Percentiles rank a stretch among this genome's conserved stretches.
These are phyloP conservation scores for Ustilago curta DNA, from an alignment of 1,284 basidiomycete species.

Conservation along the genomic window DNA sequence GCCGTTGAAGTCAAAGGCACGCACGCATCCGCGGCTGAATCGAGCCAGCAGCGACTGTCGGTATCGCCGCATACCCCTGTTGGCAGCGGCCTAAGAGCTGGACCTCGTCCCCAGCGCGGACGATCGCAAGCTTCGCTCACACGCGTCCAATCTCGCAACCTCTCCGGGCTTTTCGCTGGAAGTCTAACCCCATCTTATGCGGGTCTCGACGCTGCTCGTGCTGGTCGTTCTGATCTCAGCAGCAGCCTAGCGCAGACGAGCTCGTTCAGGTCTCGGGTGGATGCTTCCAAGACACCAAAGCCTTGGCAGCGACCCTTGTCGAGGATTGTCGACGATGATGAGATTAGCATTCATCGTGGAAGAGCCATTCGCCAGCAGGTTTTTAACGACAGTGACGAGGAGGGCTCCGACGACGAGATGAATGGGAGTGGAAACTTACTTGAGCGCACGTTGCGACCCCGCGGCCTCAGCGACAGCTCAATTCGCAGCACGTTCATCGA, in stretches of 20 bases:
- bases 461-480: slow-evolving; percentile 66
- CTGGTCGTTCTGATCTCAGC: slow-evolving; percentile 2
- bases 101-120: slow-evolving; percentile 43
- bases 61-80: slow-evolving; percentile 19
- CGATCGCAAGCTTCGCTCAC: slow-evolving; percentile 44
- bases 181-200: slow-evolving; percentile 22
- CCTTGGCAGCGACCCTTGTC: slow-evolving; percentile 40
- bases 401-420: slow-evolving; percentile 39
- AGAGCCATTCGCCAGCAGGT: slow-evolving; percentile 45
- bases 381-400: slow-evolving; percentile 43
- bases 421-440: slow-evolving; percentile 28
- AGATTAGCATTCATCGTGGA: slow-evolving; percentile 57
- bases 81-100: slow-evolving; percentile 26
- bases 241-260: slow-evolving; percentile 15
- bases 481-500: slow-evolving; percentile 65
- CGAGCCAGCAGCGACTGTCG: slow-evolving; percentile 17
- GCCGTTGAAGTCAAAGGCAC: slow-evolving; percentile 62
- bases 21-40: slow-evolving; percentile 46
- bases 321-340: slow-evolving; percentile 63
- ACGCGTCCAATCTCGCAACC: slow-evolving; percentile 52
- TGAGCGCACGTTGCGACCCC: slow-evolving; percentile 47
- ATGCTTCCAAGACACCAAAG: slow-evolving; percentile 11
- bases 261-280: slow-evolving; percentile 10
- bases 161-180: slow-evolving; percentile 57
- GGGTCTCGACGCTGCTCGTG: slow-evolving; percentile 10